These are phyloP conservation scores for Cutaneotrichosporon arboriforme DNA, from an alignment of 1,284 basidiomycete genomes.

Conservation along the genomic window DNA sequence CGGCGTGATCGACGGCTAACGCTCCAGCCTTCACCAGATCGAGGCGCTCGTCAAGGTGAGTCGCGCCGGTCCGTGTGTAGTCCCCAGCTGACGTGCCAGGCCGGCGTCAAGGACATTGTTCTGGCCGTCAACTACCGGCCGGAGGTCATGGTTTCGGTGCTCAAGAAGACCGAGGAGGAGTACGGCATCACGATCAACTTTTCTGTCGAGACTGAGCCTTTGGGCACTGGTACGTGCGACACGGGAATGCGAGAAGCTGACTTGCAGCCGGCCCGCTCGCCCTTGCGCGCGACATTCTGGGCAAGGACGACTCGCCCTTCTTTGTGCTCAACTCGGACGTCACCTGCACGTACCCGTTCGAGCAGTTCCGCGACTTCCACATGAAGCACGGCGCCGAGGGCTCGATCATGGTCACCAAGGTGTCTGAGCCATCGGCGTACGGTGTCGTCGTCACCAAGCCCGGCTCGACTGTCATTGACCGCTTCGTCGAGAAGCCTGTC, in stretches of 20 bases:
- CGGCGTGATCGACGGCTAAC: not conserved
- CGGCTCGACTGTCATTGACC: slow-evolving; percentile 51
- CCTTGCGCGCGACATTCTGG: slow-evolving; percentile 52
- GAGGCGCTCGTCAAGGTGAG: slow-evolving; percentile 53
- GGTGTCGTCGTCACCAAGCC: slow-evolving; percentile 54
- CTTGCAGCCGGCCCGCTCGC: slow-evolving; percentile 52
- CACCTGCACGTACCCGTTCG: slow-evolving; percentile 54
- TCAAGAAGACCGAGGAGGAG: slow-evolving; percentile 54
- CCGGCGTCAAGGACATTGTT: slow-evolving; percentile 54
- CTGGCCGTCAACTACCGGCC: slow-evolving; percentile 55
- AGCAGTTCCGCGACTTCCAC: slow-evolving; percentile 54
- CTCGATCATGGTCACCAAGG: slow-evolving; percentile 56
- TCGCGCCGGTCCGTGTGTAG: not conserved
- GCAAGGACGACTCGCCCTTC: slow-evolving; percentile 55
- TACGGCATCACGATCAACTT: slow-evolving; percentile 55
- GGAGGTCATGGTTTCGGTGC: slow-evolving; percentile 54
- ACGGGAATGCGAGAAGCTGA: not conserved
- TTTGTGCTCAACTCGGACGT: slow-evolving; percentile 56
- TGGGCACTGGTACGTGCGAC: slow-evolving; percentile 50
- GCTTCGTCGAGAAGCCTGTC: slow-evolving; percentile 56
- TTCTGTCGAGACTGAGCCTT: slow-evolving; percentile 53
- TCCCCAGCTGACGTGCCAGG: slow-evolving; percentile 38
- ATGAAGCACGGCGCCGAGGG: slow-evolving; percentile 53
- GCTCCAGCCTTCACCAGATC: slow-evolving; percentile 51
- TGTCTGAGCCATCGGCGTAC: slow-evolving; percentile 54